A percentile compares a stretch with the other conserved stretches of the same genome.
Evolutionary conservation across 306 rosid genomes (phyloP).

Genomic region (Malus domestica): DNA sequence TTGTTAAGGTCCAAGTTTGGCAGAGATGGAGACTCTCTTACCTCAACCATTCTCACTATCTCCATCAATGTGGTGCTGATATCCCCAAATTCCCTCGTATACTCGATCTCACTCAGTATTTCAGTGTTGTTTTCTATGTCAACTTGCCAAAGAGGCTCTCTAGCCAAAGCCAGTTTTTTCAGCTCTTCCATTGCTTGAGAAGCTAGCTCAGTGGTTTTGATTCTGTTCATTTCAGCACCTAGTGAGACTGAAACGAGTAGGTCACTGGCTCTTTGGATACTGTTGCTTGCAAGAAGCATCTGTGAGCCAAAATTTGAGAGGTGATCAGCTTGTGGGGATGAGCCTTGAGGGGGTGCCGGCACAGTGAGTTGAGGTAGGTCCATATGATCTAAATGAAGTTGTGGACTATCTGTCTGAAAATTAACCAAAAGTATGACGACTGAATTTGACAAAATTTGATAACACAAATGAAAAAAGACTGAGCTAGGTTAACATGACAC

Average conservation of each 20-base stretch:
- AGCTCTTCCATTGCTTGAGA: constrained; percentile 36
- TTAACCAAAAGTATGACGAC: not conserved
- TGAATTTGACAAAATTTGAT: not conserved
- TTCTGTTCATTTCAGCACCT: constrained; percentile 4
- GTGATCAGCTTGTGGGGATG: not conserved
- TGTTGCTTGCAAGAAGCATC: not conserved
- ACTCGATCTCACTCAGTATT: constrained; percentile 21
- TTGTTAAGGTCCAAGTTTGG: constrained; percentile 18
- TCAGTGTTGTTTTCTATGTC: constrained; percentile 11
- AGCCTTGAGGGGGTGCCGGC: not conserved
- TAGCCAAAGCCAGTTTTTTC: constrained; percentile 7
- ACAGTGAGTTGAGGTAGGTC: not conserved
- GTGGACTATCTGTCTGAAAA: not conserved
- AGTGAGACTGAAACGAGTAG: constrained; percentile 31
- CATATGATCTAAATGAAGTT: not conserved
- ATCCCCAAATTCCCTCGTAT: constrained; percentile 28
- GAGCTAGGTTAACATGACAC: no score
- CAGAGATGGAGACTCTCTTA: constrained; percentile 24
- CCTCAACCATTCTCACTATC: constrained; percentile 39
- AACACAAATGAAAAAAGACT: not conserved
- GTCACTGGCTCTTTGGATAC: constrained; percentile 33
- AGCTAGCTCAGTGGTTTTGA: constrained; percentile 18
- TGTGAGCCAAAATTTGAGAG: not conserved
- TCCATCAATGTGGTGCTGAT: constrained; percentile 23
- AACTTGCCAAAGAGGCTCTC: constrained; percentile 34